Evolutionary conservation across 2,329 filamentous ascomycete species (phyloP).

Genomic region (Aspergillus cejpii): DNA sequence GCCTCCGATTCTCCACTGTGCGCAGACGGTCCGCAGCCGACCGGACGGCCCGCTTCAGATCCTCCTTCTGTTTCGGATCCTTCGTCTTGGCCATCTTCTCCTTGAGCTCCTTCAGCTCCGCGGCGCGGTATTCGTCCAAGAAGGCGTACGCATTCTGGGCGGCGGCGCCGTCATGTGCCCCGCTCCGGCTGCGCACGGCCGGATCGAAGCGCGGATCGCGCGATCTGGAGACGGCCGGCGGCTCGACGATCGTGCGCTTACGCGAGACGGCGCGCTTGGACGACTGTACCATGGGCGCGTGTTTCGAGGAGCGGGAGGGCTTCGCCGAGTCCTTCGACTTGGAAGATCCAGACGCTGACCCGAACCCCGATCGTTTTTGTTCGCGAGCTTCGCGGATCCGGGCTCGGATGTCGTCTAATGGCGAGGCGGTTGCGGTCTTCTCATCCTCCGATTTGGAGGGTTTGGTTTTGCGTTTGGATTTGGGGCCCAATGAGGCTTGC

Average conservation of each 20-base stretch:
- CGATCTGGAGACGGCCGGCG: conserved; percentile 50
- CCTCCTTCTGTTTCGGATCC: conserved; percentile 58
- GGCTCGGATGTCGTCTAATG: conserved; percentile 35
- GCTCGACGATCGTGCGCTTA: conserved; percentile 63
- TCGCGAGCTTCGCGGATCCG: conserved; percentile 40
- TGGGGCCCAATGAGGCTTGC: conserved; percentile 58
- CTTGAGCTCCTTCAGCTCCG: conserved; percentile 73
- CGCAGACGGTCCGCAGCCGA: conserved; percentile 74
- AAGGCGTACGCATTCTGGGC: conserved; percentile 74
- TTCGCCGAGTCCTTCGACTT: conserved; percentile 19
- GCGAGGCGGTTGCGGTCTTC: conserved; percentile 19
- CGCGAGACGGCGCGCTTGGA: conserved; percentile 79
- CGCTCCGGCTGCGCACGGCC: conserved; percentile 40
- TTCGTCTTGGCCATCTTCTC: conserved; percentile 61
- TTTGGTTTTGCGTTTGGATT: conserved; percentile 29
- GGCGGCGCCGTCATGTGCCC: conserved; percentile 41
- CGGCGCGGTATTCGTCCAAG: conserved; percentile 73
- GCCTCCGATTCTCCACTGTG: conserved; percentile 62
- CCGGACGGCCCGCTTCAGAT: conserved; percentile 64
- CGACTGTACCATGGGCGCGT: conserved; percentile 76
- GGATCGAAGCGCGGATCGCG: conserved; percentile 89
- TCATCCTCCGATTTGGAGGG: conserved; percentile 6
- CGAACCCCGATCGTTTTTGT: conserved; percentile 30
- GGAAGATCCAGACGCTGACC: conserved; percentile 16
- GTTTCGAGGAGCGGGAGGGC: conserved; percentile 62